Evolutionary conservation across 257 asterid species (phyloP).

Genomic region (Pogostemon cablin): DNA sequence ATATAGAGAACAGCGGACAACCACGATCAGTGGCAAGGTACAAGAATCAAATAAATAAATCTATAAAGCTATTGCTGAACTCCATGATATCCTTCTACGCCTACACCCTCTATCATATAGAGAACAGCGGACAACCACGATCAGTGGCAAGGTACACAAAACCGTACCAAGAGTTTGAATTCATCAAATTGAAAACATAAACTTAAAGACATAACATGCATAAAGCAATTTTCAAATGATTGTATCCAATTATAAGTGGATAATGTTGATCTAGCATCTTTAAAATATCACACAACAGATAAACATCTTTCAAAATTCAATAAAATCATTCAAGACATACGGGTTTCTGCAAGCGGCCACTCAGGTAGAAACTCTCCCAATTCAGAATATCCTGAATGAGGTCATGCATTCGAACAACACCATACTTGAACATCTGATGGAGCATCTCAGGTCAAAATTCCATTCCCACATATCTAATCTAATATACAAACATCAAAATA

Average conservation of each 20-base stretch:
- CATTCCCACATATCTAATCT: neutral
- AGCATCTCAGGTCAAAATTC: slow-evolving; percentile 27
- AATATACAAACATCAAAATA: neutral
- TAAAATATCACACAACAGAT: neutral
- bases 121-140: neutral
- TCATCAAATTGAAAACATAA: neutral
- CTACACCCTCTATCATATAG: neutral
- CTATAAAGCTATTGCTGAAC: neutral
- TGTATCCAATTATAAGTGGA: neutral
- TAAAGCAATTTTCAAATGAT: neutral
- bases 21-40: slow-evolving; percentile 14
- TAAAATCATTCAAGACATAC: slow-evolving; percentile 42
- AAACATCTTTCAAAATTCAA: slow-evolving; percentile 4
- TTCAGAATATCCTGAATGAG: slow-evolving; percentile 63
- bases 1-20: neutral
- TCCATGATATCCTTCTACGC: neutral
- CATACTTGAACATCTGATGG: slow-evolving; percentile 72
- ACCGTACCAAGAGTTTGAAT: neutral
- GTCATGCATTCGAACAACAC: slow-evolving; percentile 76
- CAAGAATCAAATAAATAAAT: neutral
- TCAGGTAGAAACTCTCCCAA: slow-evolving; percentile 78
- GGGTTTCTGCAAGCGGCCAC: slow-evolving; percentile 94
- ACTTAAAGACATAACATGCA: slow-evolving; percentile 14
- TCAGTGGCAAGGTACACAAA: slow-evolving; percentile 8
- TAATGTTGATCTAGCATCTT: slow-evolving; percentile 16